A percentile compares a stretch with the other conserved stretches of the same genome.
Conservation (phyloP, 352 stramenopile genomes). For the Pseudoperonospora humuli region DNA sequence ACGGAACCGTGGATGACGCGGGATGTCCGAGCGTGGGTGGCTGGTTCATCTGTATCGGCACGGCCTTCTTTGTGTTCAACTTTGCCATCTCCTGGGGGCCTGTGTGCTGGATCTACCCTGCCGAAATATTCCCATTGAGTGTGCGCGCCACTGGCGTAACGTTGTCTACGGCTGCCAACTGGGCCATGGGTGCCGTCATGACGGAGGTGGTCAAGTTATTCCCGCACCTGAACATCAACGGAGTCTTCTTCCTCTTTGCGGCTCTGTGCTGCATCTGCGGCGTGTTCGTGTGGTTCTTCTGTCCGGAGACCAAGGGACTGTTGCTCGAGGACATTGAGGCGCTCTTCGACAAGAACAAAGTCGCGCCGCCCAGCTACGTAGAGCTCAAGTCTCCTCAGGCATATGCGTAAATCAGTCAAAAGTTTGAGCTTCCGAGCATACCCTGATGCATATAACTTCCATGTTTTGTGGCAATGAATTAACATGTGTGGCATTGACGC, state of each 20-base stretch:
- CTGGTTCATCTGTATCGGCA: slow-evolving; percentile 3
- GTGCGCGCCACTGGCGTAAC: slow-evolving; percentile 2
- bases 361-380: not conserved
- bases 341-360: slow-evolving; percentile 20
- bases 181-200: slow-evolving; percentile 30
- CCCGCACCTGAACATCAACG: slow-evolving; percentile 33
- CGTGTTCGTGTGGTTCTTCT: slow-evolving; percentile 34
- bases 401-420: not conserved
- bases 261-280: slow-evolving; percentile 26
- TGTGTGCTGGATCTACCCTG: slow-evolving; percentile 6
- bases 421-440: not conserved
- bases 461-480: too few relatives aligned
- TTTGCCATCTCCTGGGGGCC: slow-evolving; percentile 7
- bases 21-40: not conserved
- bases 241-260: slow-evolving; percentile 52
- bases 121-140: slow-evolving; percentile 6
- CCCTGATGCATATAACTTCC: too few relatives aligned
- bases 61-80: slow-evolving; percentile 7
- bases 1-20: not conserved
- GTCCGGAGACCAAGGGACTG: slow-evolving; percentile 31
- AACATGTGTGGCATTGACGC: too few relatives aligned
- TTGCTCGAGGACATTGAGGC: slow-evolving; percentile 41
- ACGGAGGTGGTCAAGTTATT: slow-evolving; percentile 11
- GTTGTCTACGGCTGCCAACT: slow-evolving; percentile 5
- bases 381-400: slow-evolving; percentile 18